Base-by-base conservation (phyloP, 257 asterid genomes). In the Solanum stenotomum region DNA sequence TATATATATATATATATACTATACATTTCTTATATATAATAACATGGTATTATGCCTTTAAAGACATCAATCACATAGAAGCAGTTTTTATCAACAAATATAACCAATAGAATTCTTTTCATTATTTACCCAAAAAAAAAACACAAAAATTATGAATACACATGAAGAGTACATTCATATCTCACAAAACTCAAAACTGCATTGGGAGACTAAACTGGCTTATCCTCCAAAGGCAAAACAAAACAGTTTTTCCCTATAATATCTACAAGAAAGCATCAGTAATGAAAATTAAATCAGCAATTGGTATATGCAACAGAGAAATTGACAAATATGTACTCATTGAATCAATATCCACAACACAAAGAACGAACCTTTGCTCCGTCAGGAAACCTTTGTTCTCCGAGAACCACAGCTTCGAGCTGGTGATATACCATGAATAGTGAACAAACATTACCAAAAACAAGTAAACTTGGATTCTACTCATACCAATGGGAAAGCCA, bases 401-500 rank as follows among this genome's bases (percentile, higher is more conserved):
- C 9, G 22, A 74, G 75, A 52, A 86, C 75, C 11, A 59, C 85
- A 27, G 85, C 85, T 74, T 72, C 75, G 11, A 86, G 49, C 61
- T 49, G 74, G 61, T 29, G 85, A 74, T 49, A 75, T 86, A 44
- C 25, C 35, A 71, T n/a, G 46, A 46, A 70, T 71, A 10, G 31
- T 31, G 84, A 87, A 76, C 34, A 76, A 71, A 87, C 37, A 78
- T 15, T 77, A 20, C 46, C 33, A 71, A 12, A 46, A 33, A 18
- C n/a, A 70, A 15, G 35, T 71, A 6, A 86, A 44, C 81, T 44
- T 72, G 56, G 74, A 33, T 52, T 56, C 61, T 67, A 85, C 65
- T 49, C 75, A 49, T 93, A 94, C 1, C 87, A 37, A 78, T 86
- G 90, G 37, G 94, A 91, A 86, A 96, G 94, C 99, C 99, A 96